phyloP scores from a whole-genome alignment of 179 eudicot genomes.

The Sideroxylon spinosum region DNA sequence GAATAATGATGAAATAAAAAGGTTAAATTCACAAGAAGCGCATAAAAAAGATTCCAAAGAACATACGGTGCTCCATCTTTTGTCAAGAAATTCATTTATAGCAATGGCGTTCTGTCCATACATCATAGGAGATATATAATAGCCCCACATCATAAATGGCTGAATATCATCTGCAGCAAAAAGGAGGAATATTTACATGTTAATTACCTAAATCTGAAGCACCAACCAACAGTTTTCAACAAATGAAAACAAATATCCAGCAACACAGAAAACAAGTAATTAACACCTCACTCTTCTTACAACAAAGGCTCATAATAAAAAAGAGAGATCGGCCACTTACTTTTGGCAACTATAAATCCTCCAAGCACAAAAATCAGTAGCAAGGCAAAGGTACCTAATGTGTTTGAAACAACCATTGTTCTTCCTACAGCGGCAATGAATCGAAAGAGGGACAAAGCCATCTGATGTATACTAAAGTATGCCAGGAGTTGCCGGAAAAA shows the following conservation, averaged over 20 bases:
- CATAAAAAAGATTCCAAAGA: not conserved
- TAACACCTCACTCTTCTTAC: not conserved
- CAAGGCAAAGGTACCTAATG: constrained; percentile 46
- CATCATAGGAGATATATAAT: constrained; percentile 69
- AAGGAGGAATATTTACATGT: not conserved
- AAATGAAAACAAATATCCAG: not conserved
- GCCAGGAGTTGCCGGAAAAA: constrained; percentile 69
- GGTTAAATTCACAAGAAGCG: not conserved
- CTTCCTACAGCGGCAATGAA: constrained; percentile 63
- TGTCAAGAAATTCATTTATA: constrained; percentile 67
- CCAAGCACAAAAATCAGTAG: constrained; percentile 61
- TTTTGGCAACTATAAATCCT: constrained; percentile 65
- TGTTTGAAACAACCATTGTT: constrained; percentile 57
- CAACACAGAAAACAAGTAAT: not conserved
- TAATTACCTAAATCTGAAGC: not conserved
- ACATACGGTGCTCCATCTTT: constrained; percentile 54
- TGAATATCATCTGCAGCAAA: constrained; percentile 49
- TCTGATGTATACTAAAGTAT: constrained; percentile 60
- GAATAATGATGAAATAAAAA: not conserved
- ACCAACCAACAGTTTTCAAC: not conserved
- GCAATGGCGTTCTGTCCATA: constrained; percentile 59
- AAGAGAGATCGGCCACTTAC: constrained; percentile 25
- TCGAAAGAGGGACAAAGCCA: constrained; percentile 69
- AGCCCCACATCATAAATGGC: constrained; percentile 76
- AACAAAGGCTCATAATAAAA: not conserved